Base-by-base conservation (phyloP, 805 yeast genomes). In the Myxozyma udenii region DNA sequence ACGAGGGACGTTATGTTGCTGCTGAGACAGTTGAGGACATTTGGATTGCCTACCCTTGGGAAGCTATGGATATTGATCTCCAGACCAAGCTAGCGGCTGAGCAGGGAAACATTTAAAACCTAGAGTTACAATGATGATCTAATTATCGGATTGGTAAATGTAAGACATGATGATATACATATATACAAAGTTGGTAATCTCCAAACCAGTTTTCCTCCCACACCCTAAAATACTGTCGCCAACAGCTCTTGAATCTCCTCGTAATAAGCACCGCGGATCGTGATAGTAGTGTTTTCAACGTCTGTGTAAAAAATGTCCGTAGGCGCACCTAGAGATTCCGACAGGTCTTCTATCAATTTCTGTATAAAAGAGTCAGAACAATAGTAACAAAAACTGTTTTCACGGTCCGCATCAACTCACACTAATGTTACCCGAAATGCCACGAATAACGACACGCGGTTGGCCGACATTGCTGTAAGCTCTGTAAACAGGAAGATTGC, bases 11-110 rank as follows among this genome's bases (percentile, higher is more conserved):
- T 55, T 87, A 87, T 67, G 68, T 83, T 42, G 85, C 87, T 45
- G 95, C 91, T 37, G 74, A 78, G 61, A 82, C 85, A 37, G 84
- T 85, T 36, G 81, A 81, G 23, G 95, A 87, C 65, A 73, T 72
- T 63, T 87, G 95, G 95, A 80, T 87, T 62, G 89, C 91, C 38
- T 87, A 87, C 68, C 95, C 95, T 37, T 87, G 95, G 95, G 95
- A 87, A 66, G 84, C 93, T 18, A 71, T 68, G 24, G 93, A 87
- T 68, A 87, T 87, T 61, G 95, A 85, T 63, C 75, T 74, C 57
- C 95, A 87, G 66, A 83, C 93, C 22, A 73, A 73, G 58, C 64
- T 66, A 33, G 91, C 95, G 25, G 71, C 72, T 47, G 73, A 70
- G 46, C 95, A 86, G 70, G 90, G 89, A 30, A 79, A 83, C 66